Evolutionary conservation across 1,139 yeast species (phyloP).

Genomic region (Zygoascus sp.): DNA sequence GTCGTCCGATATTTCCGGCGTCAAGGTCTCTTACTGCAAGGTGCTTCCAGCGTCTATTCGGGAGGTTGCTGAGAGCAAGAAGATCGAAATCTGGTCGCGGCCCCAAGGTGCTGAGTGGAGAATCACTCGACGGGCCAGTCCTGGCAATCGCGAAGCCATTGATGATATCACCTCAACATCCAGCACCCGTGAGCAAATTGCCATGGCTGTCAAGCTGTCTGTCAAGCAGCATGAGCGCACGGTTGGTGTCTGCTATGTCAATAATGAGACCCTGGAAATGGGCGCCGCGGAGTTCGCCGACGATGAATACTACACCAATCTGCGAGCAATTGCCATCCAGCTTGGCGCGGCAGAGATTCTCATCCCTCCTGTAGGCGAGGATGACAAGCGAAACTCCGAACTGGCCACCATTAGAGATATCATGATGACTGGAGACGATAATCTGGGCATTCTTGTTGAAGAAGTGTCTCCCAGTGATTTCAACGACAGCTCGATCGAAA

Average conservation of each 20-base stretch:
- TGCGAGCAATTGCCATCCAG: constrained; percentile 82
- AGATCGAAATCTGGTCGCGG: constrained; percentile 69
- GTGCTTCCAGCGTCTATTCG: constrained; percentile 9
- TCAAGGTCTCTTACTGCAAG: constrained; percentile 8
- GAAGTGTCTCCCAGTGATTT: constrained; percentile 55
- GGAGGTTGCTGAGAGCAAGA: constrained; percentile 27
- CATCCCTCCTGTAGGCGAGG: constrained; percentile 45
- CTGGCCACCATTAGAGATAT: constrained; percentile 43
- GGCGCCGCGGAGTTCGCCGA: constrained; percentile 80
- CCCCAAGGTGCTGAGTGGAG: constrained; percentile 45
- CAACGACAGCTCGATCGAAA: constrained; percentile 58
- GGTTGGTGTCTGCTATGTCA: constrained; percentile 79
- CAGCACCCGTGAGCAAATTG: constrained; percentile 7
- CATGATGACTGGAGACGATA: constrained; percentile 54
- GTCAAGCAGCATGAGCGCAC: constrained; percentile 46
- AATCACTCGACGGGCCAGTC: constrained; percentile 64
- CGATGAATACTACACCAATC: constrained; percentile 78
- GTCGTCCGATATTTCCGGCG: neutral
- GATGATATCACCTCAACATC: constrained; percentile 61
- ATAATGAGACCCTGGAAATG: constrained; percentile 59
- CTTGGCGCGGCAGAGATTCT: constrained; percentile 84
- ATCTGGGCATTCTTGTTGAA: constrained; percentile 57
- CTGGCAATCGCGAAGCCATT: constrained; percentile 82
- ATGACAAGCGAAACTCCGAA: constrained; percentile 39
- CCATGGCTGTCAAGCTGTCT: constrained; percentile 58